These are phyloP conservation scores for Yamadazyma olivae DNA, from an alignment of 805 yeast species.

Conservation along the genomic window DNA sequence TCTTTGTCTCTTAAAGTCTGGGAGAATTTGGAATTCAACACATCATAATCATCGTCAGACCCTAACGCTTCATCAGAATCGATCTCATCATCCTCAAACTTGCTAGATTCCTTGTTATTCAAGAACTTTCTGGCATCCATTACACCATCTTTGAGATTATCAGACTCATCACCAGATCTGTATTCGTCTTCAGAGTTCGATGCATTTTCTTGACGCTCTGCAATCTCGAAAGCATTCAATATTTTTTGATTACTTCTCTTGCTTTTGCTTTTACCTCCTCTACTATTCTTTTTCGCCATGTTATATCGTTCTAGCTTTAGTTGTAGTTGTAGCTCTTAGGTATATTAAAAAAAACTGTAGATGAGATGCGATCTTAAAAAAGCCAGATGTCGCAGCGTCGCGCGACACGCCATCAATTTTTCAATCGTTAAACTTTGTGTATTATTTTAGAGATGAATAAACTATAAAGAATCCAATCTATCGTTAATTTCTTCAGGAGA, in stretches of 20 bases:
- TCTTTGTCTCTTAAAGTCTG: conserved; percentile 62
- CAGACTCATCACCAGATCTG: conserved; percentile 13
- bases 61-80: conserved; percentile 90
- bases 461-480: conserved; percentile 59
- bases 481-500: conserved; percentile 92
- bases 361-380: conserved; percentile 4
- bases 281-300: conserved; percentile 21
- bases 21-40: conserved; percentile 62
- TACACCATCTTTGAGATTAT: conserved; percentile 27
- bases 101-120: conserved; percentile 21
- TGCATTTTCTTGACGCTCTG: conserved; percentile 34
- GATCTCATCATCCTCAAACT: conserved; percentile 60
- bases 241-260: conserved; percentile 35
- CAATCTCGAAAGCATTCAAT: conserved; percentile 44
- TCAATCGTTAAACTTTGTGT: no score
- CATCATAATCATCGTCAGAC: conserved; percentile 69
- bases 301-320: background rate
- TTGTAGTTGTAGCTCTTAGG: background rate
- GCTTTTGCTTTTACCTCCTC: conserved; percentile 19
- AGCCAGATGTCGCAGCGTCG: conserved; percentile 4
- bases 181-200: conserved; percentile 6
- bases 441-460: no score
- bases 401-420: no score
- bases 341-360: conserved; percentile 1
- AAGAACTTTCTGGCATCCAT: conserved; percentile 39